phyloP scores from a whole-genome alignment of 495 filamentous ascomycete species.

The Podospora sp. region DNA sequence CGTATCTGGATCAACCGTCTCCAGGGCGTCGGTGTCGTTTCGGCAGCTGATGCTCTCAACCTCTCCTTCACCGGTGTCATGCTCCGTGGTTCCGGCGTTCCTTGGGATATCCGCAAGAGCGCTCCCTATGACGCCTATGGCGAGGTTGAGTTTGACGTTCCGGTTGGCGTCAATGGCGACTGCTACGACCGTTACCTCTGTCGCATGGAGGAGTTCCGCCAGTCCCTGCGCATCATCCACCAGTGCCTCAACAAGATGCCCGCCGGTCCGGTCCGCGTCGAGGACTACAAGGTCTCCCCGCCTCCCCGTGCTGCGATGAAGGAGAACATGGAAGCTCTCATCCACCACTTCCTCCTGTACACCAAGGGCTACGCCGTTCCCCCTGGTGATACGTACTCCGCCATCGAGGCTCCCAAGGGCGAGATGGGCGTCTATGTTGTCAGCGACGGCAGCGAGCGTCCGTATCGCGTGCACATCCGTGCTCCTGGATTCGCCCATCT shows the following conservation, averaged over 20 bases:
- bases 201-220: constrained; percentile 99
- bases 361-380: constrained; percentile 98
- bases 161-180: constrained; percentile 94
- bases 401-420: constrained; percentile 98
- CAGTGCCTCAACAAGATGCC: constrained; percentile 99
- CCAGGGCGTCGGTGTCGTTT: constrained; percentile 87
- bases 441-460: constrained; percentile 91
- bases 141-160: constrained; percentile 96
- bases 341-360: constrained; percentile 98
- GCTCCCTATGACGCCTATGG: constrained; percentile 97
- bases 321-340: constrained; percentile 99
- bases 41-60: constrained; percentile 90
- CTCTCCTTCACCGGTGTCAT: constrained; percentile 96
- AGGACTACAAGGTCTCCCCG: constrained; percentile 99
- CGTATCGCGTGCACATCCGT: constrained; percentile 96
- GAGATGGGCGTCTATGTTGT: constrained; percentile 99
- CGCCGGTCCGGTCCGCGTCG: constrained; percentile 85
- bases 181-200: constrained; percentile 99
- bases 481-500: constrained; percentile 97
- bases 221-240: constrained; percentile 95
- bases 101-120: constrained; percentile 95
- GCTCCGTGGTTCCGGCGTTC: constrained; percentile 95
- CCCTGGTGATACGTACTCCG: constrained; percentile 97
- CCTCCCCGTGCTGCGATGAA: constrained; percentile 98
- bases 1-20: constrained; percentile 97